phyloP scores from a whole-genome alignment of 2,329 filamentous ascomycete genomes.

The Arthrinium puccinioides region DNA sequence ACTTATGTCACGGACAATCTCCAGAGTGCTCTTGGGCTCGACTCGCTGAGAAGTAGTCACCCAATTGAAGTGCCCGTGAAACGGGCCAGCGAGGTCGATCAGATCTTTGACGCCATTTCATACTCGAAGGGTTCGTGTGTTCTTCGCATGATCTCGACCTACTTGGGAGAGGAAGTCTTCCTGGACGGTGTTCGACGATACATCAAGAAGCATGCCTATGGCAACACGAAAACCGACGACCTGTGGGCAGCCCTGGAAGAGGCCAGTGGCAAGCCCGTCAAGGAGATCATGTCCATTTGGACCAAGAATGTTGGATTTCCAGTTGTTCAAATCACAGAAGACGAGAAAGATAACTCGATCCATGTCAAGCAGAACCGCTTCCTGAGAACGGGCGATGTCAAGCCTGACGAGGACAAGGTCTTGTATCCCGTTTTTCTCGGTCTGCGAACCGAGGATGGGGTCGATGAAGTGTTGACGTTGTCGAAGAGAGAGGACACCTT shows the following conservation, averaged over 20 bases:
- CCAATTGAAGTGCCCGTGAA: slow-evolving; percentile 96
- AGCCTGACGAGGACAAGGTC: slow-evolving; percentile 83
- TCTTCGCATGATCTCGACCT: slow-evolving; percentile 93
- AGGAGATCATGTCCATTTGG: slow-evolving; percentile 90
- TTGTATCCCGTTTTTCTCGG: slow-evolving; percentile 87
- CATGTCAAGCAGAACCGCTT: slow-evolving; percentile 93
- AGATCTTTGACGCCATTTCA: slow-evolving; percentile 96
- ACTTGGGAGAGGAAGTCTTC: slow-evolving; percentile 86
- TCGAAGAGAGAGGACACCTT: slow-evolving; percentile 66
- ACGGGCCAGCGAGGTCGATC: slow-evolving; percentile 91
- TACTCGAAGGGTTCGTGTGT: slow-evolving; percentile 97
- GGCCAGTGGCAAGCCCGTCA: slow-evolving; percentile 85
- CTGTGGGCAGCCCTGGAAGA: slow-evolving; percentile 83
- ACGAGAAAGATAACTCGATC: slow-evolving; percentile 63
- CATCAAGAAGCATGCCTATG: slow-evolving; percentile 93
- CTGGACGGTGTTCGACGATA: slow-evolving; percentile 87
- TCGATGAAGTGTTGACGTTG: slow-evolving; percentile 71
- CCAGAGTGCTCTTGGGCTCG: slow-evolving; percentile 77
- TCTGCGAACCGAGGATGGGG: slow-evolving; percentile 73
- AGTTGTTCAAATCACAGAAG: slow-evolving; percentile 79
- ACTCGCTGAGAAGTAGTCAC: slow-evolving; percentile 89
- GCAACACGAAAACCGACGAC: slow-evolving; percentile 86
- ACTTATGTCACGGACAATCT: slow-evolving; percentile 90
- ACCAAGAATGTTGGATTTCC: slow-evolving; percentile 95
- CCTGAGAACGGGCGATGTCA: slow-evolving; percentile 84